Percentiles rank a stretch among this genome's conserved stretches.
These are phyloP conservation scores for Volvox africanus DNA, from an alignment of 139 green algal genomes.

Conservation along the genomic window DNA sequence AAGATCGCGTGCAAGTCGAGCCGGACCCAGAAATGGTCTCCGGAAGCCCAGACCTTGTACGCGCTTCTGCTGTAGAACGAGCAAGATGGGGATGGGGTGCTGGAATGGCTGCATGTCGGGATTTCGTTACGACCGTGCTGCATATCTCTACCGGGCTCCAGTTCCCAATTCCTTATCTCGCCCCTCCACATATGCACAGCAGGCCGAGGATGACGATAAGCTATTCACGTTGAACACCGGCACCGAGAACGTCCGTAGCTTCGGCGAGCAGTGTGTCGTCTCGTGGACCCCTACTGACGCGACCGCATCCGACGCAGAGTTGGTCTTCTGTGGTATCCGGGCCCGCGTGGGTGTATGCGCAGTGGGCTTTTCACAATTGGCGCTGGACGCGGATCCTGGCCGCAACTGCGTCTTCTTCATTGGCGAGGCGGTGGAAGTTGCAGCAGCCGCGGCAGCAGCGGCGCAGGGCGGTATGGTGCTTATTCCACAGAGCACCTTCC, in stretches of 20 bases:
- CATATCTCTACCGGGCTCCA: too few relatives aligned
- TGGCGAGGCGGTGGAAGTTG: conserved; percentile 37
- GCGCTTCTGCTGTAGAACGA: too few relatives aligned
- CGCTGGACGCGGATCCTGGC: neutral
- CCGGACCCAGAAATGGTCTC: too few relatives aligned
- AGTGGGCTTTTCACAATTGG: neutral
- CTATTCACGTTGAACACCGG: conserved; percentile 4
- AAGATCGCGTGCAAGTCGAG: too few relatives aligned
- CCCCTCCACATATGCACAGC: neutral
- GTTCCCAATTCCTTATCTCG: too few relatives aligned
- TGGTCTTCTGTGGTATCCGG: conserved; percentile 38
- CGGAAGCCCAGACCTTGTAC: too few relatives aligned
- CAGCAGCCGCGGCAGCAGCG: neutral
- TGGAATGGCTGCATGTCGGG: too few relatives aligned
- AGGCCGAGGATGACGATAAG: conserved; percentile 30
- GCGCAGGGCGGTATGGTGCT: conserved; percentile 52
- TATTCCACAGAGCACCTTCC: conserved; percentile 41
- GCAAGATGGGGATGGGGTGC: too few relatives aligned
- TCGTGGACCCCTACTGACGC: conserved; percentile 12
- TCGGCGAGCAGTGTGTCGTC: conserved; percentile 40
- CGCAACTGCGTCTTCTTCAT: neutral
- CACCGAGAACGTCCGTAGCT: conserved; percentile 23
- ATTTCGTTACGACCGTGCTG: too few relatives aligned
- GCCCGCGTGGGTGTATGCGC: conserved; percentile 38
- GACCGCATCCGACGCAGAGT: neutral